phyloP scores from a whole-genome alignment of 768 basidiomycete genomes.

The Mycena venus region DNA sequence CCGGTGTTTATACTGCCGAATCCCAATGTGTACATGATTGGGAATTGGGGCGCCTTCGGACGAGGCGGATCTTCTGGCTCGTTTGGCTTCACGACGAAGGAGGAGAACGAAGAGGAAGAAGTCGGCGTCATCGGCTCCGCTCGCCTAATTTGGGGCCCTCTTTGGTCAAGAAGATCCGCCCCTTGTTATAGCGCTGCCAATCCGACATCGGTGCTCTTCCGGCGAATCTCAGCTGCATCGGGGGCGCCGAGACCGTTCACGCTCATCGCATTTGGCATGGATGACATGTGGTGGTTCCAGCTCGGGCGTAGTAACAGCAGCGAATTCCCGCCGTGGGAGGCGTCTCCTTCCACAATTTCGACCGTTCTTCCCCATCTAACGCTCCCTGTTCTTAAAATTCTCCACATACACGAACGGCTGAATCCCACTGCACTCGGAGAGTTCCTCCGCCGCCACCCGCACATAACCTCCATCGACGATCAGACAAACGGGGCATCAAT shows the following conservation, averaged over 20 bases:
- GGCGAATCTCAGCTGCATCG: constrained; percentile 8
- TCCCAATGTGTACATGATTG: constrained; percentile 4
- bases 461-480: neutral
- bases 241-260: constrained; percentile 8
- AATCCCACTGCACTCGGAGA: neutral
- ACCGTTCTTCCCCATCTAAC: neutral
- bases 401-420: constrained; percentile 1
- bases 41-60: constrained; percentile 3
- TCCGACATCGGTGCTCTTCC: neutral
- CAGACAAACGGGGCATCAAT: neutral
- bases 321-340: neutral
- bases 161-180: neutral
- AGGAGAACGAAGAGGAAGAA: neutral
- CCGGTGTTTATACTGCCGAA: constrained; percentile 5
- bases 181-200: neutral
- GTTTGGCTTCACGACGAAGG: neutral
- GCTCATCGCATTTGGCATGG: constrained; percentile 2
- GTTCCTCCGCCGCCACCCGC: constrained; percentile 6
- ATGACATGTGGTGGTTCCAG: constrained; percentile 7
- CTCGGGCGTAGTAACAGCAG: neutral
- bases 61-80: neutral
- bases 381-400: neutral
- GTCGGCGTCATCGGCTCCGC: neutral
- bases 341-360: neutral
- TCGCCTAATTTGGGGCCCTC: neutral